phyloP scores from a whole-genome alignment of 306 rosid genomes.

The Prunus fruticosa region DNA sequence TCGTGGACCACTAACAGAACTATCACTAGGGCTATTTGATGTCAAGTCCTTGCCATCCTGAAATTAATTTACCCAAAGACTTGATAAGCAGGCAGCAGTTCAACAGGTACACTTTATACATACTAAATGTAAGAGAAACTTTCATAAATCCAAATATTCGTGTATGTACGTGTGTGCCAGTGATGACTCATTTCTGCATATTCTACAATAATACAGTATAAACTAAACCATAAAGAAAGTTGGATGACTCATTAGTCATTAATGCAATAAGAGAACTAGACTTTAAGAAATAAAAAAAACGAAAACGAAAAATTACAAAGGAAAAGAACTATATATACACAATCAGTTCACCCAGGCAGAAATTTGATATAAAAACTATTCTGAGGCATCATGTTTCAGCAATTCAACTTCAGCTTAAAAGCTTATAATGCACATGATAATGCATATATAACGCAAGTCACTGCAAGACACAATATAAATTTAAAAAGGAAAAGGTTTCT shows the following conservation, averaged over 20 bases:
- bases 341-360: background rate
- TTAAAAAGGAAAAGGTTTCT: constrained; percentile 11
- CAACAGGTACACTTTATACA: constrained; percentile 9
- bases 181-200: background rate
- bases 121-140: background rate
- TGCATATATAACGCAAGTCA: constrained; percentile 1
- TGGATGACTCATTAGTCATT: background rate
- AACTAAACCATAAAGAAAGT: background rate
- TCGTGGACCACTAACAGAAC: constrained; percentile 63
- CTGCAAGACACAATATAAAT: constrained; percentile 13
- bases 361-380: background rate
- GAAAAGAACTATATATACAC: background rate
- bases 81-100: constrained; percentile 27
- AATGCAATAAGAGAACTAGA: background rate
- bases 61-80: constrained; percentile 40
- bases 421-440: background rate
- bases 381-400: constrained; percentile 15
- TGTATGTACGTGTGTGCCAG: background rate
- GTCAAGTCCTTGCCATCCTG: constrained; percentile 87
- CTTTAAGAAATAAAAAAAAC: background rate
- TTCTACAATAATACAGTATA: background rate
- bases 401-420: constrained; percentile 5
- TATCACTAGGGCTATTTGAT: constrained; percentile 74
- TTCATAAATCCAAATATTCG: background rate
- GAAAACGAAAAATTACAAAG: background rate